Percentiles rank a stretch among this genome's conserved stretches.
These are phyloP conservation scores for Chrysosphaeria jannelii DNA, from an alignment of 2,329 filamentous ascomycete genomes.

Conservation along the genomic window DNA sequence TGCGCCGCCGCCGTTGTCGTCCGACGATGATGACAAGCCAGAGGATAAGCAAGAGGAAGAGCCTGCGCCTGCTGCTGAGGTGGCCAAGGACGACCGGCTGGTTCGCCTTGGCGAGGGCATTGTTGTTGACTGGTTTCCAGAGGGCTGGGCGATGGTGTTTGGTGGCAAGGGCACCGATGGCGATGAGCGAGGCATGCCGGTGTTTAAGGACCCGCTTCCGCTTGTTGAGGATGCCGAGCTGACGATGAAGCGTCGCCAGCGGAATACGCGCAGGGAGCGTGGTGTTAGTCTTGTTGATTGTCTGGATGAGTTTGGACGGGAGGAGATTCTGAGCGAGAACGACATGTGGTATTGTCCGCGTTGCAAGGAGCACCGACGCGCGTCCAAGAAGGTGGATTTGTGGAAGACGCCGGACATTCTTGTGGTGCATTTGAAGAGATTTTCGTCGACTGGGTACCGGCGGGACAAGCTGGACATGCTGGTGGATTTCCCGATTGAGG, in stretches of 20 bases:
- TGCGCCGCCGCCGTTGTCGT: no score
- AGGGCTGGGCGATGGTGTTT: slow-evolving; percentile 45
- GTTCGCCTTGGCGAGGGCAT: slow-evolving; percentile 62
- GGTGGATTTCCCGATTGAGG: slow-evolving; percentile 75
- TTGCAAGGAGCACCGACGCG: slow-evolving; percentile 77
- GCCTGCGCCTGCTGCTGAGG: slow-evolving; percentile 7
- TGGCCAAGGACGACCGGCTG: slow-evolving; percentile 23
- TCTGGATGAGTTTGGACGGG: slow-evolving; percentile 77
- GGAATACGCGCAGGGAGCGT: slow-evolving; percentile 33
- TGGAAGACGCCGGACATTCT: slow-evolving; percentile 94
- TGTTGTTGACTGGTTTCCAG: slow-evolving; percentile 55
- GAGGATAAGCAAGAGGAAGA: no score
- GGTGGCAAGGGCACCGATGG: slow-evolving; percentile 13
- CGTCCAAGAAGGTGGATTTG: slow-evolving; percentile 86
- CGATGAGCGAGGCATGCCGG: slow-evolving; percentile 26
- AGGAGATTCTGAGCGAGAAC: slow-evolving; percentile 76
- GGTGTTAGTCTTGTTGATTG: slow-evolving; percentile 75
- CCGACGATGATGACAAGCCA: no score
- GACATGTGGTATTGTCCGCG: slow-evolving; percentile 95
- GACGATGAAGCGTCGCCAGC: slow-evolving; percentile 26
- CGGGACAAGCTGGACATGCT: slow-evolving; percentile 75
- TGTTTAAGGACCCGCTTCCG: slow-evolving; percentile 21
- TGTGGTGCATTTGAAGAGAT: slow-evolving; percentile 83
- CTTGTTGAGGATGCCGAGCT: slow-evolving; percentile 26
- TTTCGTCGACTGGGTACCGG: slow-evolving; percentile 55